These are phyloP conservation scores for Monilinia aucupariae DNA, from an alignment of 2,329 filamentous ascomycete species.

Conservation along the genomic window DNA sequence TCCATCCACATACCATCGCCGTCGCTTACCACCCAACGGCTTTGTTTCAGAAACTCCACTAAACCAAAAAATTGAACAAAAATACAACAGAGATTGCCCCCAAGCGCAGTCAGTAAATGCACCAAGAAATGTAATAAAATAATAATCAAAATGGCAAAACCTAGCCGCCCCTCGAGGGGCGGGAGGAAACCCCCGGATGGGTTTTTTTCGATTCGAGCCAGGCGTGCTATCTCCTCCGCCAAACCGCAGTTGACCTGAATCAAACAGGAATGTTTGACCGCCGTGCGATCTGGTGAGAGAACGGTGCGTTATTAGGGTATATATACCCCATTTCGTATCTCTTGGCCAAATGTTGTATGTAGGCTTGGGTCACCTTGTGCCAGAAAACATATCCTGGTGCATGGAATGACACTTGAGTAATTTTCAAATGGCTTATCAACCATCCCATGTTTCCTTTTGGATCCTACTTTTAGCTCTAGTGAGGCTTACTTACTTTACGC, in stretches of 20 bases:
- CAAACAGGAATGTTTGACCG: neutral
- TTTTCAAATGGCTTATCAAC: neutral
- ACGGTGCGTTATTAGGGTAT: neutral
- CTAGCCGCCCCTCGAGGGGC: neutral
- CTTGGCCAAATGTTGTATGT: neutral
- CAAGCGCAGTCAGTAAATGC: no score
- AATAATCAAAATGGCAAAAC: neutral
- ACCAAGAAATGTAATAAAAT: neutral
- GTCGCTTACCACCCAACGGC: neutral
- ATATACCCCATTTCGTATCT: neutral
- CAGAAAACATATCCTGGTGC: neutral
- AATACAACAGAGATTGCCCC: neutral
- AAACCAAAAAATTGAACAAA: no score
- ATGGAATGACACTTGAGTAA: neutral
- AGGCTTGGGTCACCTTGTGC: no score
- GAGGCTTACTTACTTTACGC: neutral
- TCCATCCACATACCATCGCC: no score
- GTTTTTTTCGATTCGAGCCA: slow-evolving; percentile 12
- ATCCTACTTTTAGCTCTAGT: neutral
- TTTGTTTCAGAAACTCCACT: no score
- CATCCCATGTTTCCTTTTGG: neutral
- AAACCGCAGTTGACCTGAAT: slow-evolving; percentile 4
- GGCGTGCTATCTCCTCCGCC: slow-evolving; percentile 8
- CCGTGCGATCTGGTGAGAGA: neutral
- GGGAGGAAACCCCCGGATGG: neutral